Evolutionary conservation across 2,329 filamentous ascomycete genomes (phyloP), one percentile per base, ranked within the genome.

Genomic region (Colletotrichum gloeosporioides): DNA sequence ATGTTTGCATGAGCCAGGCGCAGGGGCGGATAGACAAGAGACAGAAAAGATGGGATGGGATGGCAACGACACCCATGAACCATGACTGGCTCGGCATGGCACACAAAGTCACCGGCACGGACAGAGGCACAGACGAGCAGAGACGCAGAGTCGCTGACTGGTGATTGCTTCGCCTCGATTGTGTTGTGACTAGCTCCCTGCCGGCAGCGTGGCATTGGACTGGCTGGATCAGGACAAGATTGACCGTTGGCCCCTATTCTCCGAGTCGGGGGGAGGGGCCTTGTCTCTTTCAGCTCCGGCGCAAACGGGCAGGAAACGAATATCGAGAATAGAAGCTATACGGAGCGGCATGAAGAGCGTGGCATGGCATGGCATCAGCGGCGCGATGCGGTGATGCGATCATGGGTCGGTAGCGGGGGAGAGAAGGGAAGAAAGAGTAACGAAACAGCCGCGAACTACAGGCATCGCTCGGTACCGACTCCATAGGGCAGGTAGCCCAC

Each of bases 161-260:
- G 69, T 55, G 73, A 76, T 73, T 77, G 75, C 75, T 77, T 77
- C 75, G 75, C 75, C 75, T 75, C 75, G 31, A 70, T 75, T 72
- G 75, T 71, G 71, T 77, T 44, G 65, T 49, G 36, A 32, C 53
- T 77, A 71, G 66, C 71, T 75, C 34, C 75, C 61, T 57, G 61
- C 27, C 71, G 71, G 61, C 71, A 67, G 66, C 59, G 65, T 55
- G 66, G 62, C 34, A 70, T 74, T 71, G 66, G 53, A 22, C 44
- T 75, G 63, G 39, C 39, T 76, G 64, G 55, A 59, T 59, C 27
- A 66, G 57, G 69, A 59, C 69, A 73, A 69, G 69, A 64, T 34
- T 65, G 39, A 15, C 63, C 44, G 44, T 59, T 69, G 36, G 29
- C 39, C 62, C 62, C 53, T 71, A 63, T 62, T 62, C 69, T 72